These are phyloP conservation scores for Diaporthe batatas DNA, from an alignment of 2,329 filamentous ascomycete species.

Conservation along the genomic window DNA sequence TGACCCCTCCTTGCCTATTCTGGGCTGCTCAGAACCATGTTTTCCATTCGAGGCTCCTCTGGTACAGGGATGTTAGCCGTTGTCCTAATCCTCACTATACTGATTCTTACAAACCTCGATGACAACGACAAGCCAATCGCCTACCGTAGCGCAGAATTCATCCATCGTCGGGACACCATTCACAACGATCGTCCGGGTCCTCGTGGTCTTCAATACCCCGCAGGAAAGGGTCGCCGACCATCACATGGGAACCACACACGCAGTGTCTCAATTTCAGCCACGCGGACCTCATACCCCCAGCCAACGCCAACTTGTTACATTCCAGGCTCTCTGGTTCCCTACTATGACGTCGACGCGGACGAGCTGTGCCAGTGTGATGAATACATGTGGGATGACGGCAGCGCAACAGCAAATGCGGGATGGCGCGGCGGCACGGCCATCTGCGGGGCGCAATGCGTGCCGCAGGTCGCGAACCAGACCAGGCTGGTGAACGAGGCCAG, in stretches of 20 bases:
- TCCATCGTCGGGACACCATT: not conserved
- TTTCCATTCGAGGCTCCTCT: not conserved
- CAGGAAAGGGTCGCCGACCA: not conserved
- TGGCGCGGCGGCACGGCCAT: constrained; percentile 9
- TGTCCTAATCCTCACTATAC: not conserved
- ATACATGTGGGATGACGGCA: constrained; percentile 20
- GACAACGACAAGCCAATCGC: not conserved
- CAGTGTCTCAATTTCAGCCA: constrained; percentile 2
- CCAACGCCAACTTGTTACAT: constrained; percentile 20
- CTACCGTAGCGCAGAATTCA: not conserved
- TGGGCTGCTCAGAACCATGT: not conserved
- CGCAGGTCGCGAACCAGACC: constrained; percentile 13
- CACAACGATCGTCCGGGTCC: not conserved
- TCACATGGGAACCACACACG: not conserved
- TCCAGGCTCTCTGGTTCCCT: not conserved
- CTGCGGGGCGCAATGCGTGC: constrained; percentile 8
- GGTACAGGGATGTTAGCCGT: not conserved
- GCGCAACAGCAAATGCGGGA: not conserved
- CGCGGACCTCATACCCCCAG: not conserved
- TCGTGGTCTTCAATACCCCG: not conserved
- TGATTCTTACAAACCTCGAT: constrained; percentile 1
- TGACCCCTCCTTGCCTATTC: not conserved
- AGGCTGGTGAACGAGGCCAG: constrained; percentile 4
- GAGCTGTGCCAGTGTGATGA: constrained; percentile 21
- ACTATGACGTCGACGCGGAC: constrained; percentile 13